Evolutionary conservation across 2,329 filamentous ascomycete genomes (phyloP).

Genomic region (Septoria petroselini): DNA sequence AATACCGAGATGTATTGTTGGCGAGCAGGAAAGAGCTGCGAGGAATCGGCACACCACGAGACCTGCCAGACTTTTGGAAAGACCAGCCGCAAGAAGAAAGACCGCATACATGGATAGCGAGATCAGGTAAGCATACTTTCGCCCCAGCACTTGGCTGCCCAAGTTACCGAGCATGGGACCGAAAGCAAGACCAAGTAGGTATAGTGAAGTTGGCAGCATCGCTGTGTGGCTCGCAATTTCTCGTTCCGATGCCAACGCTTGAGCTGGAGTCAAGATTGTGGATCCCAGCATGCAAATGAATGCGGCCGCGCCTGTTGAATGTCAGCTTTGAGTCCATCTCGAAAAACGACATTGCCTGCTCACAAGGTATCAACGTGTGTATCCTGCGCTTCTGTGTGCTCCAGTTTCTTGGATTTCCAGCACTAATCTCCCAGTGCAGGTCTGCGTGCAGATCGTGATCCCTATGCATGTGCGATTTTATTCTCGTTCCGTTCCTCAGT

Average conservation of each 20-base stretch:
- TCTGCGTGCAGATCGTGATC: conserved; percentile 17
- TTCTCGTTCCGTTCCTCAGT: not conserved
- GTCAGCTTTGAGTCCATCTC: not conserved
- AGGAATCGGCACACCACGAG: conserved; percentile 64
- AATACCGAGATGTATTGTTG: conserved; percentile 39
- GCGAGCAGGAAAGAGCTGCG: conserved; percentile 36
- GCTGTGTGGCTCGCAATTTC: conserved; percentile 52
- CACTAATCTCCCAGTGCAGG: conserved; percentile 19
- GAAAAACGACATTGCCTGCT: conserved; percentile 38
- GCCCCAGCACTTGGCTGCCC: conserved; percentile 66
- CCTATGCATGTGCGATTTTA: not conserved
- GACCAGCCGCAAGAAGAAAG: conserved; percentile 44
- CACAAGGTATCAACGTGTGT: conserved; percentile 37
- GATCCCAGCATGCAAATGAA: conserved; percentile 22
- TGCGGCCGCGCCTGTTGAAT: not conserved
- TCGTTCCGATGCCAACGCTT: conserved; percentile 43
- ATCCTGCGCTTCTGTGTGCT: conserved; percentile 33
- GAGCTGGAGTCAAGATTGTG: conserved; percentile 20
- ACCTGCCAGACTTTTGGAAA: conserved; percentile 62
- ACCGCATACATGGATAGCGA: conserved; percentile 63
- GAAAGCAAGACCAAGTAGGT: conserved; percentile 61
- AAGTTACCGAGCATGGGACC: conserved; percentile 65
- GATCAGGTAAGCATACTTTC: conserved; percentile 66
- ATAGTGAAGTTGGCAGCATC: conserved; percentile 57
- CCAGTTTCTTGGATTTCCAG: conserved; percentile 43